Percentiles rank a stretch among this genome's conserved stretches.
Evolutionary conservation across 2,329 filamentous ascomycete genomes (phyloP).

Genomic region (Clathrospora elynae): DNA sequence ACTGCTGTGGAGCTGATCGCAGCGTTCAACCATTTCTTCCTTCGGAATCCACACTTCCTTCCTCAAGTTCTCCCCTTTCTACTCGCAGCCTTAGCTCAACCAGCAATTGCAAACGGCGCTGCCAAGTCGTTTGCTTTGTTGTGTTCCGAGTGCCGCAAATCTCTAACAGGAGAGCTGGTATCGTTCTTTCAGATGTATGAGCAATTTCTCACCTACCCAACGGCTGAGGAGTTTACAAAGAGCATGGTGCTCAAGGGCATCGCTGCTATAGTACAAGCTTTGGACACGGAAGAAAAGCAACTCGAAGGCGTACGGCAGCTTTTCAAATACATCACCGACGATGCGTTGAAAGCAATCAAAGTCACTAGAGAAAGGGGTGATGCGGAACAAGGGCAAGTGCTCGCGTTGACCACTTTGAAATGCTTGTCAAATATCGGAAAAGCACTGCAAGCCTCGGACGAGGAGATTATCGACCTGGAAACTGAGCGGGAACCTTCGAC

Average conservation of each 20-base stretch:
- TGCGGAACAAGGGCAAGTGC: slow-evolving; percentile 50
- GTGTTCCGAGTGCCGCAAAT: slow-evolving; percentile 74
- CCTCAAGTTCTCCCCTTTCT: slow-evolving; percentile 74
- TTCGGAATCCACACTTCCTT: slow-evolving; percentile 68
- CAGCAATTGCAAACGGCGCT: slow-evolving; percentile 67
- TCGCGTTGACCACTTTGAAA: slow-evolving; percentile 62
- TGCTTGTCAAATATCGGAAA: slow-evolving; percentile 74
- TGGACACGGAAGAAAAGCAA: slow-evolving; percentile 63
- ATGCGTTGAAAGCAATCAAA: slow-evolving; percentile 55
- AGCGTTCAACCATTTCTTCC: slow-evolving; percentile 76
- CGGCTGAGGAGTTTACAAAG: slow-evolving; percentile 70
- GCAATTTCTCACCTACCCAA: slow-evolving; percentile 63
- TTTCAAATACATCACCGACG: slow-evolving; percentile 65
- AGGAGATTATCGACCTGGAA: slow-evolving; percentile 71
- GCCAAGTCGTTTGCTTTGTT: slow-evolving; percentile 75
- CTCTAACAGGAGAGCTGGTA: slow-evolving; percentile 68
- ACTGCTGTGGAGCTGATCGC: slow-evolving; percentile 73
- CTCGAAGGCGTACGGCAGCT: slow-evolving; percentile 62
- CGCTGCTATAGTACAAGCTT: slow-evolving; percentile 74
- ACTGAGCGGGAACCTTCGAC: slow-evolving; percentile 47
- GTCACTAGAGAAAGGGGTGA: slow-evolving; percentile 42
- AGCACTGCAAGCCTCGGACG: slow-evolving; percentile 70
- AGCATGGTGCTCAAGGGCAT: slow-evolving; percentile 77
- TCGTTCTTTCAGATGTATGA: slow-evolving; percentile 75
- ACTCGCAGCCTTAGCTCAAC: slow-evolving; percentile 70